These are phyloP conservation scores for Boletus rubropictus DNA, from an alignment of 768 basidiomycete genomes.

Conservation along the genomic window DNA sequence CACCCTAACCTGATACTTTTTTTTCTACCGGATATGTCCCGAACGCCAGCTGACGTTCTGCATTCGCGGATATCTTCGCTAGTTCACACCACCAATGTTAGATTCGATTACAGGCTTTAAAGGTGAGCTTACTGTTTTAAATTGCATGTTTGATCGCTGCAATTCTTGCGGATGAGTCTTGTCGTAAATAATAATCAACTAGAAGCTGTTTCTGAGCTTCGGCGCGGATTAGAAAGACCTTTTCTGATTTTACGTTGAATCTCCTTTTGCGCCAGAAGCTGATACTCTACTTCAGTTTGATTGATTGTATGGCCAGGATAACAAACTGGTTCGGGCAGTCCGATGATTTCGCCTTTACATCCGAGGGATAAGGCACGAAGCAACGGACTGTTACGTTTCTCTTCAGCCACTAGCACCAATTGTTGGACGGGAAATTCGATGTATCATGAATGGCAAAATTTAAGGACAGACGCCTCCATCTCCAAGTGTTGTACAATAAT, in stretches of 20 bases:
- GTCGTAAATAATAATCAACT: conserved; percentile 60
- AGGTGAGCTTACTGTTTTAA: conserved; percentile 7
- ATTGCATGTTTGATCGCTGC: neutral
- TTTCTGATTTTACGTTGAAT: conserved; percentile 29
- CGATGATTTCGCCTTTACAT: neutral
- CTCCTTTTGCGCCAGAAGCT: too few relatives aligned
- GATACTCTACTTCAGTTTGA: neutral
- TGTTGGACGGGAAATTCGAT: too few relatives aligned
- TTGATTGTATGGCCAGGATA: neutral
- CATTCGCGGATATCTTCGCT: neutral
- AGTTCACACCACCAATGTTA: conserved; percentile 26
- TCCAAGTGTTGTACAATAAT: too few relatives aligned
- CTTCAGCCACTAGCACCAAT: too few relatives aligned
- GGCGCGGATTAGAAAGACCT: conserved; percentile 50
- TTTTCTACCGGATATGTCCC: neutral
- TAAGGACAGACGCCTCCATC: too few relatives aligned
- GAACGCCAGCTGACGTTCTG: neutral
- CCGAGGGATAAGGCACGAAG: too few relatives aligned
- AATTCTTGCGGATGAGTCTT: conserved; percentile 19
- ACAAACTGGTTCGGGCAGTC: neutral
- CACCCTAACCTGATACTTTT: conserved; percentile 58
- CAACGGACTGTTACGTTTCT: neutral
- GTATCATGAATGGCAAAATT: too few relatives aligned
- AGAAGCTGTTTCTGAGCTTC: conserved; percentile 85
- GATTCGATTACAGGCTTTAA: accelerated